phyloP scores from a whole-genome alignment of 768 basidiomycete genomes.

The Nevesoporus exiguus region DNA sequence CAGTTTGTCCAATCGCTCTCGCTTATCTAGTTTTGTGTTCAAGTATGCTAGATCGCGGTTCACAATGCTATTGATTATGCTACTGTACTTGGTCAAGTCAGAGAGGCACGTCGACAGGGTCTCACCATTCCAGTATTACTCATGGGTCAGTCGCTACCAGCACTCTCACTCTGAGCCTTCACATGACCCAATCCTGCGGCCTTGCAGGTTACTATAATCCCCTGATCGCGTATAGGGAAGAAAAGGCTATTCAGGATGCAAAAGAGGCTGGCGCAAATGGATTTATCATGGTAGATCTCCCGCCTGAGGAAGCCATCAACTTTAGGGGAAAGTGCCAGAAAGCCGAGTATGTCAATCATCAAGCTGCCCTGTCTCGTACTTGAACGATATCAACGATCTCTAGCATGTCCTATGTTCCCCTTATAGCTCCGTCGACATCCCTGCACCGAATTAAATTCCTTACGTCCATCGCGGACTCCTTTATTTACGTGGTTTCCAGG shows the following conservation, averaged over 20 bases:
- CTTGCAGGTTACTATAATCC: conserved; percentile 96
- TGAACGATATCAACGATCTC: conserved; percentile 1
- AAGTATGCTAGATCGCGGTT: conserved; percentile 67
- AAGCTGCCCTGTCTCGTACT: neutral
- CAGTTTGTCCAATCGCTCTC: conserved; percentile 37
- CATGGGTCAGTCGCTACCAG: conserved; percentile 20
- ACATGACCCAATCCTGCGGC: neutral
- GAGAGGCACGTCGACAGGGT: conserved; percentile 77
- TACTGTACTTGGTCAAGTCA: conserved; percentile 69
- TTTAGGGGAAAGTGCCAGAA: conserved; percentile 87
- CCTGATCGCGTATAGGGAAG: conserved; percentile 91
- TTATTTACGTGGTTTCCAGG: conserved; percentile 98
- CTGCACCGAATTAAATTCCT: conserved; percentile 86
- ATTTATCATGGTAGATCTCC: conserved; percentile 96
- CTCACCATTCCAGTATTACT: conserved; percentile 76
- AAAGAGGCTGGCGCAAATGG: conserved; percentile 91
- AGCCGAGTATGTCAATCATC: conserved; percentile 56
- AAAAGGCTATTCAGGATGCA: conserved; percentile 89
- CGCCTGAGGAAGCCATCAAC: conserved; percentile 90
- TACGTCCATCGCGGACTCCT: conserved; percentile 89
- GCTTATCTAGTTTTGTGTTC: neutral
- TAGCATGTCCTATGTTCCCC: conserved; percentile 91
- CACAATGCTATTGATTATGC: conserved; percentile 75
- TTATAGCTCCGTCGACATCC: conserved; percentile 93
- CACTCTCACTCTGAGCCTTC: neutral